Base-by-base conservation (phyloP, 352 stramenopile species). In the Globisporangium irregulare region DNA sequence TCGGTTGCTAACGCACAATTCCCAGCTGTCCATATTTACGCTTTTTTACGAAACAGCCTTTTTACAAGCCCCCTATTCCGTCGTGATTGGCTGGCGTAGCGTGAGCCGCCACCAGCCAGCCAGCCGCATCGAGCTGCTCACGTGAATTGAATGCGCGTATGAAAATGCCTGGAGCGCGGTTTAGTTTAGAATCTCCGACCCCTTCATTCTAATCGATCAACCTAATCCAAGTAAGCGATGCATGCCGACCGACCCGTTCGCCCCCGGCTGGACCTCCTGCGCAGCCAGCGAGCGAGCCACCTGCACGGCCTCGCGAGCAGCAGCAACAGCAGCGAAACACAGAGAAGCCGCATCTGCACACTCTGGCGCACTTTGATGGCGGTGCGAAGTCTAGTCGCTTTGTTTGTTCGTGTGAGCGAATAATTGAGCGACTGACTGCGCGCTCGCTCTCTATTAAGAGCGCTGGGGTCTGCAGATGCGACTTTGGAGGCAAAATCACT, bases 401-500 rank as follows among this genome's bases (percentile, higher is more conserved):
- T 61, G 56, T 54, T 48, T 20, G 9, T 62, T 62, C n/a, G 27
- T 25, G 56, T n/a, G 32, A 50, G 32, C n/a, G 50, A 56, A 12
- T 4, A 5, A 51, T 0, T 18, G 32, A n/a, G 18, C 55, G 55
- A 8, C 7, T 29, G 68, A 65, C 58, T 65, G 66, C 51, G n/a
- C 10, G 27, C 32, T 57, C 14, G 27, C 32, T 57, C 50, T 56
- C 20, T 60, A 34, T 27, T 5, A 20, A 18, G 36, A 32, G 15
- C 29, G 48, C 46, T 38, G 66, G 65, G 65, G 69, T 64, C 32
- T 69, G 77, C 68, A 65, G 74, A 75, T 75, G 84, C 74, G 82
- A 66, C 84, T 90, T 77, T 86, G 84, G 77, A 90, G 82, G 82
- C 82, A 81, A 77, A 73, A 64, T 75, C 75, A 73, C 69, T 66